Evolutionary conservation across 257 asterid genomes (phyloP).

Genomic region (Echites panduratus): DNA sequence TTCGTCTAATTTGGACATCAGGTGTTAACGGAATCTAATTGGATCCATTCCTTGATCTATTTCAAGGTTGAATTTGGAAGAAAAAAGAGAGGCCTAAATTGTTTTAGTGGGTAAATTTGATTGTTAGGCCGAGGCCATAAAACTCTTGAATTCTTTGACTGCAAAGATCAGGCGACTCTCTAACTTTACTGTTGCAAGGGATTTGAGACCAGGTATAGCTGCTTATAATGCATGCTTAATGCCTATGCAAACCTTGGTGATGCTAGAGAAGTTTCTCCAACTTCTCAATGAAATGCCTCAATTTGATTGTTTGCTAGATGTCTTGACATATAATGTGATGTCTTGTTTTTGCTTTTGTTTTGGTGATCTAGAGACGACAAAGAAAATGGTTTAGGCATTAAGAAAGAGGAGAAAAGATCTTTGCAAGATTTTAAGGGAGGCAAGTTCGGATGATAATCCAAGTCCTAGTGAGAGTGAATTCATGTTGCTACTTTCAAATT

Average conservation of each 20-base stretch:
- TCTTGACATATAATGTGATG: constrained; percentile 76
- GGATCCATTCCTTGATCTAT: too few species aligned
- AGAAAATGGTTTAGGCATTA: constrained; percentile 72
- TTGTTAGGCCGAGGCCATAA: constrained; percentile 65
- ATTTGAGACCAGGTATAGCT: constrained; percentile 72
- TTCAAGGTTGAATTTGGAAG: too few species aligned
- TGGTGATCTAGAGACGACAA: constrained; percentile 73
- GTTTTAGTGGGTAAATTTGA: constrained; percentile 20
- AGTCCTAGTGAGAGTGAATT: constrained; percentile 23
- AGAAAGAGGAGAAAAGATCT: constrained; percentile 75
- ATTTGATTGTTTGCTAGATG: constrained; percentile 69
- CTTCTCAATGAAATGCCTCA: constrained; percentile 77
- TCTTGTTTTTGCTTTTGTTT: constrained; percentile 80
- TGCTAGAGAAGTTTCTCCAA: constrained; percentile 44
- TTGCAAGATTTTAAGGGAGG: constrained; percentile 66
- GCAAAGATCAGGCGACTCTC: constrained; percentile 41
- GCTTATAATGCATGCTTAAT: constrained; percentile 82
- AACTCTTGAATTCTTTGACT: constrained; percentile 49
- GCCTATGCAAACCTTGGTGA: constrained; percentile 87
- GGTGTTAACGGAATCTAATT: too few species aligned
- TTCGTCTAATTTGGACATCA: too few species aligned
- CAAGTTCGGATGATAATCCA: constrained; percentile 21
- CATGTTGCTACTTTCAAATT: constrained; percentile 59
- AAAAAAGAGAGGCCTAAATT: too few species aligned
- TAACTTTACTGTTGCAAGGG: constrained; percentile 44